These are phyloP conservation scores for Yamadazyma sp. DNA, from an alignment of 805 yeast genomes.

Conservation along the genomic window DNA sequence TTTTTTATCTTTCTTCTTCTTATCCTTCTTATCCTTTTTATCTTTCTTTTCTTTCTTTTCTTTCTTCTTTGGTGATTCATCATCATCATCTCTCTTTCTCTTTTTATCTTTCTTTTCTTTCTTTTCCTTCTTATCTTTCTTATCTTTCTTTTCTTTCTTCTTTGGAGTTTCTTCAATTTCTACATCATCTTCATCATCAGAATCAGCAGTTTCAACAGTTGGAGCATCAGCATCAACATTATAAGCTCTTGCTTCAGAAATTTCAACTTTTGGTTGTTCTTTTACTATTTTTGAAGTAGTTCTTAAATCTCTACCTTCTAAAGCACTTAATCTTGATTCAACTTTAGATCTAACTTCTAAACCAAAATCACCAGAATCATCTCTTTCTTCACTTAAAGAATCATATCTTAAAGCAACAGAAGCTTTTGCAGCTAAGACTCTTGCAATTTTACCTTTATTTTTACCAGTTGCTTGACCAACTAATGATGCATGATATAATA, in stretches of 20 bases:
- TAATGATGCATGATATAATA: conserved; percentile 92
- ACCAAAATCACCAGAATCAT: conserved; percentile 93
- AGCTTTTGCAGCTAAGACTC: conserved; percentile 98
- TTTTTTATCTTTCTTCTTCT: conserved; percentile 5
- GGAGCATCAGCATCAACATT: conserved; percentile 93
- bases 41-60: conserved; percentile 27
- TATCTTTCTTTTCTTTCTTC: conserved; percentile 26
- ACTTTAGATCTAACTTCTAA: conserved; percentile 87
- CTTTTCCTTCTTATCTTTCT: conserved; percentile 21
- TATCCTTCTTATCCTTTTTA: conserved; percentile 27
- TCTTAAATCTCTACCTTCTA: conserved; percentile 96
- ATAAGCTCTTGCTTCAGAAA: conserved; percentile 81
- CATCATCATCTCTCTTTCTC: conserved; percentile 23
- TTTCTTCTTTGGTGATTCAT: conserved; percentile 22
- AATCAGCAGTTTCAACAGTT: conserved; percentile 27
- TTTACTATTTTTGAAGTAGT: conserved; percentile 80
- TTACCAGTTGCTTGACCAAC: conserved; percentile 98
- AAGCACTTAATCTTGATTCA: conserved; percentile 88
- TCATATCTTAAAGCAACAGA: conserved; percentile 96
- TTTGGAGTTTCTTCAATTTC: conserved; percentile 28
- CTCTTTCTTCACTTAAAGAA: conserved; percentile 95
- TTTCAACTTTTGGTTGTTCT: conserved; percentile 82
- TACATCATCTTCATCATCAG: conserved; percentile 19
- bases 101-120: conserved; percentile 18
- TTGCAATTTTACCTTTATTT: conserved; percentile 98